Percentiles rank a stretch among this genome's conserved stretches.
phyloP scores from a whole-genome alignment of 768 basidiomycete species.

The Psilocybe sp. region DNA sequence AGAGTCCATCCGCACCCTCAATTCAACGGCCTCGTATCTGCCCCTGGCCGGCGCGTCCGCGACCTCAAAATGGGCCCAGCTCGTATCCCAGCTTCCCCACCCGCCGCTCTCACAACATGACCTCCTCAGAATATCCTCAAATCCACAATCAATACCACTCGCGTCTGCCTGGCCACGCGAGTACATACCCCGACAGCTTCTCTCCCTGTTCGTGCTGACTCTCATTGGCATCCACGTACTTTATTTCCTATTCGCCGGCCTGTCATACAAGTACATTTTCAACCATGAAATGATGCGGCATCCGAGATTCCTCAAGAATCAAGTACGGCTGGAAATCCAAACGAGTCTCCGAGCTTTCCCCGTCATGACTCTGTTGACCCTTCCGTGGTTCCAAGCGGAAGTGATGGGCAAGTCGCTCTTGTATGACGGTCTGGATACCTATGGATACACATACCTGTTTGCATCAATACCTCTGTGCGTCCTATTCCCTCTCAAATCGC shows the following conservation, averaged over 20 bases:
- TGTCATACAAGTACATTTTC: constrained; percentile 86
- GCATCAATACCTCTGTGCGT: constrained; percentile 70
- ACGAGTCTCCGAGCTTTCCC: constrained; percentile 77
- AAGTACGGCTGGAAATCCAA: constrained; percentile 78
- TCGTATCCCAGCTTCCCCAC: constrained; percentile 56
- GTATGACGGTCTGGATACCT: constrained; percentile 77
- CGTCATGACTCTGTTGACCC: constrained; percentile 73
- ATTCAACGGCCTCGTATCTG: constrained; percentile 34
- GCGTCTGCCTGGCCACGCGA: constrained; percentile 84
- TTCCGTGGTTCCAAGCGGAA: constrained; percentile 94
- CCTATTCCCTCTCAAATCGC: not conserved
- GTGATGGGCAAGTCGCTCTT: constrained; percentile 80
- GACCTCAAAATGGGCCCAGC: constrained; percentile 47
- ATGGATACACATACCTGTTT: constrained; percentile 72
- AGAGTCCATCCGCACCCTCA: constrained; percentile 30
- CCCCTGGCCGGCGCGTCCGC: constrained; percentile 20
- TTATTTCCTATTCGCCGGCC: constrained; percentile 85
- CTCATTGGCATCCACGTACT: constrained; percentile 78
- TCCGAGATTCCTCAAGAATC: constrained; percentile 89
- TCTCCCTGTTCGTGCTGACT: constrained; percentile 72
- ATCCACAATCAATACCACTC: constrained; percentile 28
- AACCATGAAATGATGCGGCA: constrained; percentile 95
- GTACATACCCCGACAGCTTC: constrained; percentile 72
- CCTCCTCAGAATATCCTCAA: constrained; percentile 25
- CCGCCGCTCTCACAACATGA: constrained; percentile 44